Evolutionary conservation across 768 basidiomycete genomes (phyloP).

Genomic region (Leccinellum rugosiceps): DNA sequence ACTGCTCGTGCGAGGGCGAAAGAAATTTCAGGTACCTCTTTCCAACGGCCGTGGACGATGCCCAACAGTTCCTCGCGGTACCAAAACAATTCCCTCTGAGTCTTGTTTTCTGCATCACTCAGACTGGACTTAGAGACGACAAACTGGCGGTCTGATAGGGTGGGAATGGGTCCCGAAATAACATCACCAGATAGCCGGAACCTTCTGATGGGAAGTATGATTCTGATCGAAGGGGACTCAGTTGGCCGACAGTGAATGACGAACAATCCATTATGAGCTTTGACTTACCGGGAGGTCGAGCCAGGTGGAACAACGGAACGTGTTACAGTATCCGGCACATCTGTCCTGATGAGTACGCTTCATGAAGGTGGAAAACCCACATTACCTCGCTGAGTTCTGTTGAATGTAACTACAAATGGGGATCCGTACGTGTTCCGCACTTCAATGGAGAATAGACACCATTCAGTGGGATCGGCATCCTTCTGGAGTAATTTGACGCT

Average conservation of each 20-base stretch:
- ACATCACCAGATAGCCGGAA: conserved; percentile 56
- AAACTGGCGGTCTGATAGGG: conserved; percentile 86
- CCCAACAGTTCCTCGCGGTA: conserved; percentile 87
- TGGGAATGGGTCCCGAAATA: conserved; percentile 72
- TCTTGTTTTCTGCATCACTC: conserved; percentile 52
- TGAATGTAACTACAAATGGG: conserved; percentile 86
- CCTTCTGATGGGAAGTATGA: conserved; percentile 71
- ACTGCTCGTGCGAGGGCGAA: not conserved
- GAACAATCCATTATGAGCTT: not conserved
- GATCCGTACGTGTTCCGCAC: conserved; percentile 90
- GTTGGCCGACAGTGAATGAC: conserved; percentile 4
- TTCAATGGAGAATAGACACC: conserved; percentile 87
- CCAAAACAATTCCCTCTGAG: conserved; percentile 89
- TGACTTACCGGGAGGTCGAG: conserved; percentile 70
- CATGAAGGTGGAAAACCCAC: not conserved
- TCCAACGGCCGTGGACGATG: conserved; percentile 69
- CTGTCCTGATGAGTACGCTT: conserved; percentile 31
- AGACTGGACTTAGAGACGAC: conserved; percentile 75
- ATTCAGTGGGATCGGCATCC: conserved; percentile 54
- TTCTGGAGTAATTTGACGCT: conserved; percentile 31
- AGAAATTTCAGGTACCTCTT: conserved; percentile 55
- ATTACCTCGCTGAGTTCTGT: conserved; percentile 61
- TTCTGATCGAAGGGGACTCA: conserved; percentile 33
- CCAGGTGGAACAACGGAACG: conserved; percentile 79
- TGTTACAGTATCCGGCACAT: conserved; percentile 37